A percentile compares a stretch with the other conserved stretches of the same genome.
These are phyloP conservation scores for Phaseolus coccineus DNA, from an alignment of 331 rosid species.

Conservation along the genomic window DNA sequence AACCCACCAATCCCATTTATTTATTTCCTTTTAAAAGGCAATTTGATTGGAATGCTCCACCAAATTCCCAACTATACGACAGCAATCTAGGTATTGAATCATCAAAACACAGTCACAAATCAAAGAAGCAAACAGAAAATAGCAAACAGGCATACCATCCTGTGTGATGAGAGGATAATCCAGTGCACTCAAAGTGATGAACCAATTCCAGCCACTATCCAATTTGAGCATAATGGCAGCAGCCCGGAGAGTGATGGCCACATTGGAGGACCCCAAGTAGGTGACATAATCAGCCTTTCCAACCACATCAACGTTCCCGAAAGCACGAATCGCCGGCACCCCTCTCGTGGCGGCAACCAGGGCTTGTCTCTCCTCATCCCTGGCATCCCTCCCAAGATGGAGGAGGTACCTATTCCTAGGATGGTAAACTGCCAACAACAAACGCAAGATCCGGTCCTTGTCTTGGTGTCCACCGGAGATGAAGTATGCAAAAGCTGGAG, in stretches of 20 bases:
- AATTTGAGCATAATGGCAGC: conserved; percentile 83
- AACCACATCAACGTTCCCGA: conserved; percentile 85
- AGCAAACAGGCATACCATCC: conserved; percentile 79
- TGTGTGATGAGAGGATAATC: conserved; percentile 94
- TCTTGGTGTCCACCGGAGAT: conserved; percentile 80
- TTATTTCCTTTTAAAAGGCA: not conserved
- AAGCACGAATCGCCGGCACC: conserved; percentile 78
- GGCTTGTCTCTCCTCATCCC: conserved; percentile 65
- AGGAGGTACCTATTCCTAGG: conserved; percentile 86
- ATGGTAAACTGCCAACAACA: conserved; percentile 84
- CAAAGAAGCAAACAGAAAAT: conserved; percentile 18
- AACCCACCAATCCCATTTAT: conserved; percentile 4
- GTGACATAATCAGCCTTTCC: conserved; percentile 87
- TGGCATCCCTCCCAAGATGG: conserved; percentile 75
- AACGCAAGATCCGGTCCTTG: conserved; percentile 80
- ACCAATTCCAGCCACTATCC: conserved; percentile 93
- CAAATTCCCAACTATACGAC: not conserved
- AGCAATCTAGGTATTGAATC: not conserved
- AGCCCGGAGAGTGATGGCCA: conserved; percentile 76
- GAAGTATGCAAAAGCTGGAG: conserved; percentile 92
- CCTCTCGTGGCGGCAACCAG: conserved; percentile 54
- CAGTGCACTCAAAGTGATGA: conserved; percentile 77
- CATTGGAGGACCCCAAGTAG: conserved; percentile 77
- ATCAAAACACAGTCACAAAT: conserved; percentile 14
- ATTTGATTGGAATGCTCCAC: not conserved